These are phyloP conservation scores for Ophiostoma perfectum DNA, from an alignment of 2,329 filamentous ascomycete species.

Conservation along the genomic window DNA sequence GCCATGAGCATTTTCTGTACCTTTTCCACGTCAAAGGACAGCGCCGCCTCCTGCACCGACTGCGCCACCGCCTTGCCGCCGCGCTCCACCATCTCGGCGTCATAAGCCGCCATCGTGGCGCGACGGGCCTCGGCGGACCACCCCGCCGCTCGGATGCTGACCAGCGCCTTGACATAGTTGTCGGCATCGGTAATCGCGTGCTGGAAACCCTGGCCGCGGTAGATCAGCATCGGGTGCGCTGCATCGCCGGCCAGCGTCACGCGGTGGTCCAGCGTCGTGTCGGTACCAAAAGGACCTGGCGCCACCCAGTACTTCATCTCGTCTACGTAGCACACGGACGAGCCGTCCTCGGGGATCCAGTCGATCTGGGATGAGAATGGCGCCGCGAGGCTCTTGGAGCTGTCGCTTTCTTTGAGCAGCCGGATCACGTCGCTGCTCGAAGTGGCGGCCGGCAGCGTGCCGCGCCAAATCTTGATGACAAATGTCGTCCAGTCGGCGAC, in stretches of 20 bases:
- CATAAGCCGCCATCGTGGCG: slow-evolving; percentile 31
- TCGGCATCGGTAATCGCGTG: slow-evolving; percentile 39
- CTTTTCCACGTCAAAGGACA: slow-evolving; percentile 31
- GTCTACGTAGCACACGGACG: slow-evolving; percentile 31
- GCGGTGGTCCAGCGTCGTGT: slow-evolving; percentile 31
- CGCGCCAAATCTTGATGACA: slow-evolving; percentile 36
- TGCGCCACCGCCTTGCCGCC: slow-evolving; percentile 35
- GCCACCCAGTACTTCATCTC: slow-evolving; percentile 38
- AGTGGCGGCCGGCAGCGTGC: slow-evolving; percentile 21
- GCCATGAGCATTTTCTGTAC: slow-evolving; percentile 35
- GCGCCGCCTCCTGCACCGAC: slow-evolving; percentile 33
- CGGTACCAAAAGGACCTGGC: slow-evolving; percentile 29
- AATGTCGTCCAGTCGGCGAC: slow-evolving; percentile 32
- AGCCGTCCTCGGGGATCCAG: slow-evolving; percentile 33
- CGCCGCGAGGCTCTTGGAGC: slow-evolving; percentile 29
- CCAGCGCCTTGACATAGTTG: slow-evolving; percentile 36
- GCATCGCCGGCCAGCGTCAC: slow-evolving; percentile 39
- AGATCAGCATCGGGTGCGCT: slow-evolving; percentile 42
- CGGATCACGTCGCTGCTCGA: slow-evolving; percentile 35
- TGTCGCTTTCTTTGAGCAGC: slow-evolving; percentile 30
- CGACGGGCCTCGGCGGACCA: slow-evolving; percentile 24
- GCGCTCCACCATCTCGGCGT: slow-evolving; percentile 33
- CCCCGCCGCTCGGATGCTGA: slow-evolving; percentile 25
- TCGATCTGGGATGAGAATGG: slow-evolving; percentile 34
- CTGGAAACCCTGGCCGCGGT: slow-evolving; percentile 44